Evolutionary conservation across 2,329 filamentous ascomycete genomes (phyloP).

Genomic region (Penicillium decumbens): DNA sequence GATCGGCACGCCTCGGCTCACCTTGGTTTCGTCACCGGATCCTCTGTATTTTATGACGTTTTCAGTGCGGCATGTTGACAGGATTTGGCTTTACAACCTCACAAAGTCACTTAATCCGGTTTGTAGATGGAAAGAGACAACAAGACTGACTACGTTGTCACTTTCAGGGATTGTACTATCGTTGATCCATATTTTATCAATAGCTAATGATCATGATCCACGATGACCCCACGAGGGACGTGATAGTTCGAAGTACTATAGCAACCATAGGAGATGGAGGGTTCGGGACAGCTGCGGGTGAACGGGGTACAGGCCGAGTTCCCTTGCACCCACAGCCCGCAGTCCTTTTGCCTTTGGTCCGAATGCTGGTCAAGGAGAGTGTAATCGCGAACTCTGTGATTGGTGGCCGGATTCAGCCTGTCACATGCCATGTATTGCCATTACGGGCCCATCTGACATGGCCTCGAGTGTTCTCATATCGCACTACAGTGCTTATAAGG

Average conservation of each 20-base stretch:
- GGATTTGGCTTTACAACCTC: not conserved
- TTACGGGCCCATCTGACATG: conserved; percentile 5
- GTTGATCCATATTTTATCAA: not conserved
- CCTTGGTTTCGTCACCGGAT: conserved; percentile 25
- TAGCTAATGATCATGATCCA: not conserved
- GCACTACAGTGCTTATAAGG: not conserved
- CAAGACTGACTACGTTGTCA: not conserved
- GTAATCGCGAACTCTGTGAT: conserved; percentile 23
- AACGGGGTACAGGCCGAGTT: conserved; percentile 14
- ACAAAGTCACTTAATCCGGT: not conserved
- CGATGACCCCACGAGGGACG: not conserved
- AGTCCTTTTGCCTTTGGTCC: conserved; percentile 15
- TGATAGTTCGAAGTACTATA: not conserved
- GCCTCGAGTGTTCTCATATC: not conserved
- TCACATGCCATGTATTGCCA: conserved; percentile 26
- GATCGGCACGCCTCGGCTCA: conserved; percentile 36
- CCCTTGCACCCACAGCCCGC: conserved; percentile 1
- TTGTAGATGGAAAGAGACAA: not conserved
- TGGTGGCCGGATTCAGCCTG: conserved; percentile 18
- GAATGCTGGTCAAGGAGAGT: conserved; percentile 3
- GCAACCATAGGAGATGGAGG: conserved; percentile 4
- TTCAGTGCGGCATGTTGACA: conserved; percentile 12
- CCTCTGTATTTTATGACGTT: conserved; percentile 23
- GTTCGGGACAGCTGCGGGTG: conserved; percentile 1
- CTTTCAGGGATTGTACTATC: not conserved